Evolutionary conservation across 176 grass and related monocot species (phyloP), one percentile per base, ranked within the genome.

Genomic region (Typha latifolia): DNA sequence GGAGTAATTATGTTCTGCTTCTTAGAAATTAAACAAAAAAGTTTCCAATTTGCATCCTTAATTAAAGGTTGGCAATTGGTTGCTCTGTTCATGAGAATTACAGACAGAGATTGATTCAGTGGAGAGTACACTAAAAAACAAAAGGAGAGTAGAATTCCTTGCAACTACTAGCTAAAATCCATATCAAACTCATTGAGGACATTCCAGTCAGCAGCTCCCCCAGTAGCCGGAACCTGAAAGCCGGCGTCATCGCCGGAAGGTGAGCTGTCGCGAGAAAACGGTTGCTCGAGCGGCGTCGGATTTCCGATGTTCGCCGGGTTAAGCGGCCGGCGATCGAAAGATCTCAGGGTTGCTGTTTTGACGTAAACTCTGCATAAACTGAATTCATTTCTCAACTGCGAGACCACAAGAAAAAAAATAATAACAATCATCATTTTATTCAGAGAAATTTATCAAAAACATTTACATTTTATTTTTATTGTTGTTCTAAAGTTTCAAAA

Each of bases 311-410:
- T 64, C 20, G 20, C 7, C 3, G 71, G 16, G 43, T 82, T 61
- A 22, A 65, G 61, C 1, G 90, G 90, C 1, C 90, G 86, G 2
- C 90, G 90, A 16, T 95, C 90, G 70, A 89, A 95, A 16, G 80
- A 83, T 67, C 86, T 67, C 14, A 84, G 49, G 12, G 67, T 84
- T 15, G 77, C 83, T 10, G 71, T 84, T 76, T 72, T 85, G 66
- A 79, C 65, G 72, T 95, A 95, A 15, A 95, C 77, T 2, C 86
- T 77, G 20, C 90, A 95, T 13, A 95, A 49, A 14, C 90, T 84
- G 64, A 95, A 63, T 70, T 95, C 90, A 23, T 83, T 78, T 5
- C 86, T 83, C 14, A 90, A 27, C 86, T 84, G 72, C 80, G 52
- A 16, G 43, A 14, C 14, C 11, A 12, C 10, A 67, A 34, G 14